phyloP scores from a whole-genome alignment of 208 protist genomes.

The Crithidia brevicula region DNA sequence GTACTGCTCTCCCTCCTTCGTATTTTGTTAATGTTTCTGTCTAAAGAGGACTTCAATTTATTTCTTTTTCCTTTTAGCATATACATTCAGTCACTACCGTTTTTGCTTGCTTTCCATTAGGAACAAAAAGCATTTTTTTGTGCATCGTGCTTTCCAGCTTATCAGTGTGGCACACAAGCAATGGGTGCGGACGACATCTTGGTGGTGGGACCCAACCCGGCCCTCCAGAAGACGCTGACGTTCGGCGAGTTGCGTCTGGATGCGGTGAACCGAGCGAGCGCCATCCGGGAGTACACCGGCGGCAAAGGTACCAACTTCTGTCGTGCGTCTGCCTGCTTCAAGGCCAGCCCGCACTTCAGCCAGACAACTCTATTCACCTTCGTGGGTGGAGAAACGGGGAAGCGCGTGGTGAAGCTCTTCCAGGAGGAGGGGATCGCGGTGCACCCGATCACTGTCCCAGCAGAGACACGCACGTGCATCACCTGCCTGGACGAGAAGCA shows the following conservation, averaged over 20 bases:
- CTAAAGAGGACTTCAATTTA: background rate
- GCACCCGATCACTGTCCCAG: constrained; percentile 17
- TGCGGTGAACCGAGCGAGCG: constrained; percentile 37
- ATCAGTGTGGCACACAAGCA: background rate
- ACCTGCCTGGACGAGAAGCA: constrained; percentile 33
- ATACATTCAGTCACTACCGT: no score
- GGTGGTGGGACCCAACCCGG: constrained; percentile 41
- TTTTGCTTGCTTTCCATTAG: no score
- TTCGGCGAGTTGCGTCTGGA: constrained; percentile 32
- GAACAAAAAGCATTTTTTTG: no score
- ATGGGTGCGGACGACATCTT: constrained; percentile 19
- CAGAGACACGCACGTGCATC: constrained; percentile 41
- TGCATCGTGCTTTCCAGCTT: background rate
- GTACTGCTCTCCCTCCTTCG: no score
- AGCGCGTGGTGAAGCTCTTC: constrained; percentile 22
- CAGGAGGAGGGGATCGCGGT: constrained; percentile 29
- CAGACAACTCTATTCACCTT: constrained; percentile 32
- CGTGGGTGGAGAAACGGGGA: constrained; percentile 34
- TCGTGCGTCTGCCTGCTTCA: constrained; percentile 32
- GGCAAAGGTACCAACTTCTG: constrained; percentile 55
- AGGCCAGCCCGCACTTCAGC: constrained; percentile 11
- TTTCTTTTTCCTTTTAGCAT: no score
- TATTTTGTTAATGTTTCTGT: background rate
- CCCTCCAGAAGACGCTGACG: constrained; percentile 40
- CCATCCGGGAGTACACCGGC: constrained; percentile 31